Conservation (phyloP, 495 filamentous ascomycete genomes). For the Antarctomyces pellizariae region DNA sequence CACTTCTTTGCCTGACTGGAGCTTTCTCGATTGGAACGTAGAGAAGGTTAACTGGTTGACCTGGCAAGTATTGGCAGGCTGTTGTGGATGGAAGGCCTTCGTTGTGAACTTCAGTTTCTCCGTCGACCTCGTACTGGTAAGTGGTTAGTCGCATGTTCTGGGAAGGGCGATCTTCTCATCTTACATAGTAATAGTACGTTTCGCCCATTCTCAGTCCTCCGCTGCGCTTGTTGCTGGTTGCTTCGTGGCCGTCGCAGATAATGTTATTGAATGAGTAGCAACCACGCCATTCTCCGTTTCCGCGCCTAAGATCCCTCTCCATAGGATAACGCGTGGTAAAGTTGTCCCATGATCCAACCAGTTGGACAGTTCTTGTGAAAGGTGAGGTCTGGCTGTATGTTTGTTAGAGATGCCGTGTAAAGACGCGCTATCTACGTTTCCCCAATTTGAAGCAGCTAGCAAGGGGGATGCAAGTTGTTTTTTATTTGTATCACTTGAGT, state of each 20-base stretch:
- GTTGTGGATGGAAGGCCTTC: conserved; percentile 44
- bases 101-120: conserved; percentile 50
- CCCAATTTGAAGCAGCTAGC: no score
- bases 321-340: conserved; percentile 55
- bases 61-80: conserved; percentile 65
- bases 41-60: conserved; percentile 63
- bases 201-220: conserved; percentile 78
- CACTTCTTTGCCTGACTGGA: conserved; percentile 24
- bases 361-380: conserved; percentile 44
- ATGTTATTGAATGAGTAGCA: conserved; percentile 71
- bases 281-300: conserved; percentile 55
- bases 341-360: conserved; percentile 88
- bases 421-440: no score
- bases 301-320: conserved; percentile 48
- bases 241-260: conserved; percentile 48
- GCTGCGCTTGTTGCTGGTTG: conserved; percentile 30
- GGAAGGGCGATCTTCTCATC: conserved; percentile 14
- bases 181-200: conserved; percentile 88
- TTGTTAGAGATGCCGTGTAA: conserved; percentile 12
- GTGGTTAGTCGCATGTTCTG: conserved; percentile 7
- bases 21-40: conserved; percentile 49
- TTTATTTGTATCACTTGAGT: no score
- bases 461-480: no score
- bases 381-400: conserved; percentile 34
- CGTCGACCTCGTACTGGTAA: conserved; percentile 53